A percentile compares a stretch with the other conserved stretches of the same genome.
Conservation (phyloP, 1,139 yeast species). For the Geotrichum aggregatum region DNA sequence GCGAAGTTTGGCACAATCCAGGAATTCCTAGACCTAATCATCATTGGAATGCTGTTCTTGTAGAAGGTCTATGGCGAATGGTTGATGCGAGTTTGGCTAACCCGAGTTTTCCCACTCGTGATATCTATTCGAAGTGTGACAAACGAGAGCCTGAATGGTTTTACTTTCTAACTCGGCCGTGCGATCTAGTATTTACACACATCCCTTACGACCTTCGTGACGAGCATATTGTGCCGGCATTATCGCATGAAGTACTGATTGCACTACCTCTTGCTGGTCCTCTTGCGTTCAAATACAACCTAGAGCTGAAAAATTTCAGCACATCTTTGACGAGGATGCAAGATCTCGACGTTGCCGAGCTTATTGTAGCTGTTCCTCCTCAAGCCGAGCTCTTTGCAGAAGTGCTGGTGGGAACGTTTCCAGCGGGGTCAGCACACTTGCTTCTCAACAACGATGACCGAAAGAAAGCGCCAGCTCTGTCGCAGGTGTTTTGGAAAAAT, state of each 20-base stretch:
- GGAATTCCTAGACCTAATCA: constrained; percentile 63
- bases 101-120: constrained; percentile 46
- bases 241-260: constrained; percentile 72
- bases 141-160: constrained; percentile 43
- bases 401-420: constrained; percentile 35
- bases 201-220: constrained; percentile 72
- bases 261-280: constrained; percentile 83
- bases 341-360: constrained; percentile 74
- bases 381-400: constrained; percentile 65
- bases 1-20: constrained; percentile 45
- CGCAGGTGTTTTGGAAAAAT: constrained; percentile 72
- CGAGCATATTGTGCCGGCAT: constrained; percentile 82
- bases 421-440: constrained; percentile 26
- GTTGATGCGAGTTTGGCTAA: constrained; percentile 68
- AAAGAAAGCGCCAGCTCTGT: constrained; percentile 50
- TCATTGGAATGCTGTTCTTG: constrained; percentile 77
- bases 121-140: constrained; percentile 30
- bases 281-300: constrained; percentile 58
- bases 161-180: constrained; percentile 76
- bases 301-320: constrained; percentile 64
- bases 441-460: constrained; percentile 23
- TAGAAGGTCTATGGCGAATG: constrained; percentile 67
- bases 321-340: constrained; percentile 69
- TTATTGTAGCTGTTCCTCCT: constrained; percentile 65
- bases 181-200: constrained; percentile 74